Evolutionary conservation across 208 protist species (phyloP).

Genomic region (Wallacemonas sp.): DNA sequence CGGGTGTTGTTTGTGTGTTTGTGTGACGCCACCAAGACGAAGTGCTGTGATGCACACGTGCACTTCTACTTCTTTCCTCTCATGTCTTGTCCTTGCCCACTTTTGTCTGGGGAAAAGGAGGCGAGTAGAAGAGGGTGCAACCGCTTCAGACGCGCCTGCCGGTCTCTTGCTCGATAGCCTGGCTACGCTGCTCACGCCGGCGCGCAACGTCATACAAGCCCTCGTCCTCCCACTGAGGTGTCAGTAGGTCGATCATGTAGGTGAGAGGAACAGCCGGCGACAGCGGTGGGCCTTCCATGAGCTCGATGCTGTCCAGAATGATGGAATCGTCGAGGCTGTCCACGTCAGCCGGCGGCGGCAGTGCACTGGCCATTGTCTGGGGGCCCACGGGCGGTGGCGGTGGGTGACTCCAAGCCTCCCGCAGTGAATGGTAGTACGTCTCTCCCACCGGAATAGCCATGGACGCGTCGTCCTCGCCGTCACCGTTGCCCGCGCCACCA

Average conservation of each 20-base stretch:
- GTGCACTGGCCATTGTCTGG: background rate
- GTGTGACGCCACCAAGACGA: too few species aligned
- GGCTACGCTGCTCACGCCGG: slow-evolving; percentile 10
- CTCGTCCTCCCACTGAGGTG: slow-evolving; percentile 64
- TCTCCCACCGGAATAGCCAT: slow-evolving; percentile 41
- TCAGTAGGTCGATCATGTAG: slow-evolving; percentile 68
- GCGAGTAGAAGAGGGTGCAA: too few species aligned
- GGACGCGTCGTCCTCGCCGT: background rate
- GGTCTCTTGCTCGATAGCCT: background rate
- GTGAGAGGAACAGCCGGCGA: slow-evolving; percentile 56
- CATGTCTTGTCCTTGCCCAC: too few species aligned
- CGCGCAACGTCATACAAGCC: slow-evolving; percentile 51
- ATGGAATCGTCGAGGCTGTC: slow-evolving; percentile 43
- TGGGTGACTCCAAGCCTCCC: slow-evolving; percentile 30
- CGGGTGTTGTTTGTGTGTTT: too few species aligned
- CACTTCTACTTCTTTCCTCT: background rate
- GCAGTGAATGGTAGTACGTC: slow-evolving; percentile 51
- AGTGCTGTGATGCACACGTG: background rate
- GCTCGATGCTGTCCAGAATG: slow-evolving; percentile 37
- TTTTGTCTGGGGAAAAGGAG: too few species aligned
- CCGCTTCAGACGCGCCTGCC: background rate
- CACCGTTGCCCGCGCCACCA: background rate
- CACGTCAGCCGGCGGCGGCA: slow-evolving; percentile 26
- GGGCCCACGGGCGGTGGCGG: background rate
- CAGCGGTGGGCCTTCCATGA: slow-evolving; percentile 23